phyloP scores from a whole-genome alignment of 306 rosid species.

The Alnus rubra region DNA sequence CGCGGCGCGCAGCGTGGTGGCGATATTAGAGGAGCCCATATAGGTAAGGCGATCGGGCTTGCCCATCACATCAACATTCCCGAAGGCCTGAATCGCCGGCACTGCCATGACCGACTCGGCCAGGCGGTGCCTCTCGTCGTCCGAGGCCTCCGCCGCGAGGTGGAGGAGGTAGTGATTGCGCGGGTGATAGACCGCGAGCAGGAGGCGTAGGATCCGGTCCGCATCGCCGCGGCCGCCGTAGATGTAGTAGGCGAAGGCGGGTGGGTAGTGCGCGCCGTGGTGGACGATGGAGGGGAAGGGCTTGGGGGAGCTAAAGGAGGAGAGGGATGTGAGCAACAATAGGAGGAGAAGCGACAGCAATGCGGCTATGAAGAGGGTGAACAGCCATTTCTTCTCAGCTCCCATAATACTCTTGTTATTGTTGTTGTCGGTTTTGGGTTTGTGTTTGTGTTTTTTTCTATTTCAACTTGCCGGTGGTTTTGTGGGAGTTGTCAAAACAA shows the following conservation, averaged over 20 bases:
- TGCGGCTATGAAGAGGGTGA: conserved; percentile 71
- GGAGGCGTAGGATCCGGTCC: conserved; percentile 80
- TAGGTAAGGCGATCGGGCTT: conserved; percentile 77
- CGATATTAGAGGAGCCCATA: conserved; percentile 77
- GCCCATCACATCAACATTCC: conserved; percentile 86
- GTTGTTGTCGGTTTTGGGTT: background rate
- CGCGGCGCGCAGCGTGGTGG: conserved; percentile 74
- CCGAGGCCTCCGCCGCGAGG: conserved; percentile 64
- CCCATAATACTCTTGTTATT: conserved; percentile 49
- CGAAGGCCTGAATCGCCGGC: conserved; percentile 75
- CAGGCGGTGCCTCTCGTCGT: conserved; percentile 61
- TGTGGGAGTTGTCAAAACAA: conserved; percentile 16
- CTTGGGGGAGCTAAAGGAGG: conserved; percentile 66
- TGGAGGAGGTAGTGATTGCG: conserved; percentile 81
- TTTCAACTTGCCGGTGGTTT: background rate
- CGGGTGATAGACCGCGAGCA: conserved; percentile 87
- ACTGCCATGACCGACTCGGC: conserved; percentile 45
- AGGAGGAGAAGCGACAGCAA: conserved; percentile 59
- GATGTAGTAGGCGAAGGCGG: conserved; percentile 85
- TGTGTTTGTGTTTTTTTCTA: conserved; percentile 10
- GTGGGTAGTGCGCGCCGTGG: conserved; percentile 72
- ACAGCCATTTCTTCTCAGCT: conserved; percentile 87
- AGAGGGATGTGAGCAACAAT: conserved; percentile 63
- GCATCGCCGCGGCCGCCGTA: conserved; percentile 67
- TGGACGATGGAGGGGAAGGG: conserved; percentile 63